phyloP scores from a whole-genome alignment of 768 basidiomycete genomes.

The Serendipita sp. region DNA sequence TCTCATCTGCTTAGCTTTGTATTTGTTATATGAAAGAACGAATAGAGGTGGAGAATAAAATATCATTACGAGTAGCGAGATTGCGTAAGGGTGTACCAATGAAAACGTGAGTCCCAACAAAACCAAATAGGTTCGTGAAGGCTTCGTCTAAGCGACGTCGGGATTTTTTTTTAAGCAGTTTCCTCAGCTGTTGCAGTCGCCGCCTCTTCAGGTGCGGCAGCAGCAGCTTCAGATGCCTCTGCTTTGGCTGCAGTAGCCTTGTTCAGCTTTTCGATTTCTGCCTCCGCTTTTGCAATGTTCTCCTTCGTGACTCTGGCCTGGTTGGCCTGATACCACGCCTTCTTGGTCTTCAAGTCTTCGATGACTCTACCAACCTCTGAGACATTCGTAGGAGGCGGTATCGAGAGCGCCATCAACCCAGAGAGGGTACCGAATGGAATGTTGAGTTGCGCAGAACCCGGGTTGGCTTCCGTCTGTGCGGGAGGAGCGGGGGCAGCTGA shows the following conservation, averaged over 20 bases:
- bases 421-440: constrained; percentile 74
- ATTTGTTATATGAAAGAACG: too few relatives aligned
- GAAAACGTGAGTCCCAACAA: too few relatives aligned
- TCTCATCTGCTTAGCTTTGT: too few relatives aligned
- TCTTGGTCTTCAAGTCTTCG: constrained; percentile 85
- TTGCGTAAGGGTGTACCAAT: too few relatives aligned
- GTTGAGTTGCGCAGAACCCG: constrained; percentile 34
- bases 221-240: background rate
- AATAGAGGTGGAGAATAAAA: too few relatives aligned
- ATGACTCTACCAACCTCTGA: constrained; percentile 70
- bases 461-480: constrained; percentile 20
- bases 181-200: background rate
- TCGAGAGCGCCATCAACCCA: constrained; percentile 75
- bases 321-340: constrained; percentile 89
- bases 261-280: constrained; percentile 46
- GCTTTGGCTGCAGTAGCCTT: constrained; percentile 1
- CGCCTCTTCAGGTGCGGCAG: background rate
- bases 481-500: constrained; percentile 11
- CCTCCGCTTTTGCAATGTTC: constrained; percentile 67
- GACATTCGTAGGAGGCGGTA: constrained; percentile 68
- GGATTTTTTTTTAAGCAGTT: background rate
- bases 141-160: background rate
- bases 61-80: too few relatives aligned
- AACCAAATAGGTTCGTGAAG: too few relatives aligned
- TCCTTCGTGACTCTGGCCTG: constrained; percentile 66